Evolutionary conservation across 768 basidiomycete genomes (phyloP).

Genomic region (Hericium coralloides): DNA sequence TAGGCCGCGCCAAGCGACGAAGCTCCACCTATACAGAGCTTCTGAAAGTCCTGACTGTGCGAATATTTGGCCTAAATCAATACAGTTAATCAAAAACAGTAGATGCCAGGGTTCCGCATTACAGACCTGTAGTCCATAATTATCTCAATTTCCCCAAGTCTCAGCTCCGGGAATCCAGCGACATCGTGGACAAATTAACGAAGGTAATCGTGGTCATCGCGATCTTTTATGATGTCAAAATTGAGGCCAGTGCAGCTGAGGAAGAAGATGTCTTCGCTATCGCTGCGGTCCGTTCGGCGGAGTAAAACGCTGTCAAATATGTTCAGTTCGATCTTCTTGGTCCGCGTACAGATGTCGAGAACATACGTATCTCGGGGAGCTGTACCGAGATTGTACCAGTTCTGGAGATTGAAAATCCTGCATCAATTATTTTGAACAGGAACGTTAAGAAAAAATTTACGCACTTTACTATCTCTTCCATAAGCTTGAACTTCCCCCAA

Average conservation of each 20-base stretch:
- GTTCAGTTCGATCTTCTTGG: not conserved
- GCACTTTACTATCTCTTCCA: not conserved
- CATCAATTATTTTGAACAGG: not conserved
- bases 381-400: not conserved
- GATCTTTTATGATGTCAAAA: not conserved
- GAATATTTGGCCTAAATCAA: constrained; percentile 9
- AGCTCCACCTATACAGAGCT: constrained; percentile 12
- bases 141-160: not conserved
- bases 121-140: constrained; percentile 1
- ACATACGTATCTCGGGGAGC: not conserved
- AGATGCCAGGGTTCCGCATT: not conserved
- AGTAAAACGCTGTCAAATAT: not conserved
- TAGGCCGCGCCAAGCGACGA: constrained; percentile 6
- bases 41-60: constrained; percentile 8
- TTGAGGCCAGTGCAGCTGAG: not conserved
- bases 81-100: not conserved
- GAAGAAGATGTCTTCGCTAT: not conserved
- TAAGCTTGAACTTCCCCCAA: not conserved
- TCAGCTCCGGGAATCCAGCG: not conserved
- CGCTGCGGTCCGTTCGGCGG: not conserved
- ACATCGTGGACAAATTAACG: not conserved
- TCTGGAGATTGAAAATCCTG: not conserved
- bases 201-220: not conserved
- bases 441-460: not conserved
- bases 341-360: not conserved